Conservation (phyloP, 768 basidiomycete genomes). For the Lanmaoa pseudosensibilis region DNA sequence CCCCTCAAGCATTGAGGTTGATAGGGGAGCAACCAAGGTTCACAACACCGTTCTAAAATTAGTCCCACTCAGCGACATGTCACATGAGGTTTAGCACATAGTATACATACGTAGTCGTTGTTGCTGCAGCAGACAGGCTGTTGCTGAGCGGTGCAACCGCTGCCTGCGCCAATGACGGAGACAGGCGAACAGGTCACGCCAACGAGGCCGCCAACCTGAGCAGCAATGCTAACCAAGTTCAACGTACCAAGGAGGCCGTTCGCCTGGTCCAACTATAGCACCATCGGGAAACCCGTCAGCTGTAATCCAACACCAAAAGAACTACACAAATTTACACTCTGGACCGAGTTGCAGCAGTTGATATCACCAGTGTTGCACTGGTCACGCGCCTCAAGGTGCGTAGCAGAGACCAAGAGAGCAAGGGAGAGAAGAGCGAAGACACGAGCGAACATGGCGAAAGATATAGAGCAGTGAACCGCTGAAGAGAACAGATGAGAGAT, state of each 20-base stretch:
- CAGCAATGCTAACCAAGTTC: background rate
- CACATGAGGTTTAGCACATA: no score
- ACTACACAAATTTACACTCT: background rate
- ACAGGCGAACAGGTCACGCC: background rate
- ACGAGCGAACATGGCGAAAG: no score
- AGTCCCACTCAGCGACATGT: background rate
- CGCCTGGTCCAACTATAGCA: background rate
- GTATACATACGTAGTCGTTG: conserved; percentile 1
- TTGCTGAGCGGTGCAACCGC: background rate
- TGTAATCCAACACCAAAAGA: background rate
- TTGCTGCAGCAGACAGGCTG: conserved; percentile 10
- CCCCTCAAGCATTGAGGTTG: background rate
- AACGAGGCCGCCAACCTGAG: background rate
- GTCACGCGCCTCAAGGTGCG: conserved; percentile 1
- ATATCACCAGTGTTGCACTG: conserved; percentile 7
- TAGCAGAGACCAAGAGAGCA: conserved; percentile 12
- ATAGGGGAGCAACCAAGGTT: background rate
- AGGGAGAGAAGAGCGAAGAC: no score
- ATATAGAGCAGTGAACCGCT: background rate
- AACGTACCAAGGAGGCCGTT: fast-evolving
- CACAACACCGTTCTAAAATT: background rate
- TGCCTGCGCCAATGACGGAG: background rate
- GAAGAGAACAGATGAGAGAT: background rate
- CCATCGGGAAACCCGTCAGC: background rate
- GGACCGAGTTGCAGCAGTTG: conserved; percentile 12